phyloP scores from a whole-genome alignment of 2,329 filamentous ascomycete genomes.

The Penicillium sp. region DNA sequence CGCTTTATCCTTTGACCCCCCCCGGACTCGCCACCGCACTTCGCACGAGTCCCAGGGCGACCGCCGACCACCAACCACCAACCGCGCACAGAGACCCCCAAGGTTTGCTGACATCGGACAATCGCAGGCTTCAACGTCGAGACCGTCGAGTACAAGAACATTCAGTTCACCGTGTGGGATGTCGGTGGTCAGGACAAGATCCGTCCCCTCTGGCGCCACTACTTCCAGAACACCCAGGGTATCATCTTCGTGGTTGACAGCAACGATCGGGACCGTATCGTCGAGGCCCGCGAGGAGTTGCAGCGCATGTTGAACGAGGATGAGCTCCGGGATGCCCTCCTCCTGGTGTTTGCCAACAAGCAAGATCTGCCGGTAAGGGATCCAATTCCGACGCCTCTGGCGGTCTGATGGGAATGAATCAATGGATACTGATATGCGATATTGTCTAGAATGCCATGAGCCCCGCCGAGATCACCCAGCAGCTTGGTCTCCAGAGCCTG shows the following conservation, averaged over 20 bases:
- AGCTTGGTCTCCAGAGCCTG: slow-evolving; percentile 98
- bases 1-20: too few species aligned
- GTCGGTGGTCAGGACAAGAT: slow-evolving; percentile 99
- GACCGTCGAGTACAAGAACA: slow-evolving; percentile 99
- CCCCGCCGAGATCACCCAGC: slow-evolving; percentile 99
- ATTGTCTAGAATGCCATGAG: slow-evolving; percentile 90
- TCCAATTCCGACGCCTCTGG: neutral
- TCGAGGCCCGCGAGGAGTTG: slow-evolving; percentile 94
- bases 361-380: slow-evolving; percentile 90
- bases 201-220: slow-evolving; percentile 98
- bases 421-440: slow-evolving; percentile 33
- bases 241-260: slow-evolving; percentile 99
- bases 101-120: slow-evolving; percentile 10
- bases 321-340: slow-evolving; percentile 94
- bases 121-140: slow-evolving; percentile 94
- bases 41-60: too few species aligned
- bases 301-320: slow-evolving; percentile 99
- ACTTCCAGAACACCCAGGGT: slow-evolving; percentile 99
- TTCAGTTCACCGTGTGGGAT: slow-evolving; percentile 99
- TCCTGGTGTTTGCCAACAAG: slow-evolving; percentile 99
- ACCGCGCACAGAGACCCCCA: slow-evolving; percentile 1
- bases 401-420: neutral
- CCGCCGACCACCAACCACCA: neutral
- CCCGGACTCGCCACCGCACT: slow-evolving; percentile 6
- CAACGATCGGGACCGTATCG: slow-evolving; percentile 97